These are phyloP conservation scores for Filosporella fistucella DNA, from an alignment of 495 filamentous ascomycete species.

Conservation along the genomic window DNA sequence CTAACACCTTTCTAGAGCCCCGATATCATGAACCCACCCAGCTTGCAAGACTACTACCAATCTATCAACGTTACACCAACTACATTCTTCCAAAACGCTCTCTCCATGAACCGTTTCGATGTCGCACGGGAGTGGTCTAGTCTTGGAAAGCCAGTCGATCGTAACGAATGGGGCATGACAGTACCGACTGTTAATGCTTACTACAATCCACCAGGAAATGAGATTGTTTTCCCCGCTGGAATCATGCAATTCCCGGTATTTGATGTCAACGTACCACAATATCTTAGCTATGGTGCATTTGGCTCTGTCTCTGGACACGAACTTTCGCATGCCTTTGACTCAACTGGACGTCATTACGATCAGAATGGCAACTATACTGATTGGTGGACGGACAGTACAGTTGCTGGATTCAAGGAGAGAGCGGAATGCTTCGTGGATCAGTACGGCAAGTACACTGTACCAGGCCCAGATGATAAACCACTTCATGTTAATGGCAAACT, in stretches of 20 bases:
- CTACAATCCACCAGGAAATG: conserved; percentile 59
- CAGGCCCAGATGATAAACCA: conserved; percentile 45
- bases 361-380: conserved; percentile 60
- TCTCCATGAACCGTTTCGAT: conserved; percentile 44
- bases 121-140: conserved; percentile 48
- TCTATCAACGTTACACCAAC: conserved; percentile 45
- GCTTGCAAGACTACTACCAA: conserved; percentile 55
- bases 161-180: conserved; percentile 60
- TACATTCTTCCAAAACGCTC: conserved; percentile 56
- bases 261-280: conserved; percentile 55
- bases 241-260: conserved; percentile 72
- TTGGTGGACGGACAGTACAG: conserved; percentile 68
- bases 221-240: conserved; percentile 68
- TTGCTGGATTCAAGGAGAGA: conserved; percentile 56
- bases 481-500: conserved; percentile 64
- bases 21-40: conserved; percentile 53
- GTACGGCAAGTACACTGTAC: conserved; percentile 59
- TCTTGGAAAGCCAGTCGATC: conserved; percentile 56
- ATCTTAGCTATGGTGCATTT: conserved; percentile 67
- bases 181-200: conserved; percentile 60
- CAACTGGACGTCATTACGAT: conserved; percentile 62
- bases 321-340: conserved; percentile 72
- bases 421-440: conserved; percentile 69
- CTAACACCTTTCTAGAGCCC: conserved; percentile 36
- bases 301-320: conserved; percentile 70